Base-by-base conservation (phyloP, 495 filamentous ascomycete genomes). In the Penicillium salamii region DNA sequence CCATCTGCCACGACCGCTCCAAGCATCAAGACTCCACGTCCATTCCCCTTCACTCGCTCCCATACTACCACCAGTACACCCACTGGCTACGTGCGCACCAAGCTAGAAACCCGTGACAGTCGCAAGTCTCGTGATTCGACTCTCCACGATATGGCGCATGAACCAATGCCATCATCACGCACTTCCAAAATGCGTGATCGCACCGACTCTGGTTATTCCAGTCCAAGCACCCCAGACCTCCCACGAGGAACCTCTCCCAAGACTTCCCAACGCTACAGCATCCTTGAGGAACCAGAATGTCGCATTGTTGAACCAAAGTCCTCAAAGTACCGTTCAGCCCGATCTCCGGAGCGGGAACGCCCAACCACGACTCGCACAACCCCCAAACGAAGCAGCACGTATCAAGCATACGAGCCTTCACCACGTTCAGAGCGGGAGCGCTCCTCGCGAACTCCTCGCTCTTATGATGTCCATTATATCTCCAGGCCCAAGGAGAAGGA, bases 201-300 rank as follows among this genome's bases (percentile, higher is more conserved):
- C 42, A 57, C 71, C 20, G 76, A 79, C 35, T 77, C 75, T 4
- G 72, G 72, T 9, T 74, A 76, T 46, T 76, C 70, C 9, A 76
- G 71, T 46, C 67, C 74, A 32, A 62, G 61, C 28, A 74, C 71
- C 1, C 66, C 74, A 11, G 72, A 76, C 19, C 41, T 51, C 12
- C 48, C 58, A 7, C 55, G 57, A 3, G 52, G 59, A 26, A 52
- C 47, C 37, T 61, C 68, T 1, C 62, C 69, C 7, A 71, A 69
- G 56, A 46, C 49, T 4, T 26, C 7, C 49, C 64, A n/a, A 55
- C 70, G 67, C 36, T 72, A 72, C 55, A 68, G 58, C 51, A 55
- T 68, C 19, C 23, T 59, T 18, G 33, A 31, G 26, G 63, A 67
- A 3, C 41, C 57, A 2, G 66, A 69, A 5, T 50, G 59, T 6